phyloP scores from a whole-genome alignment of 176 grass and related monocot species.

The Avena sativa region DNA sequence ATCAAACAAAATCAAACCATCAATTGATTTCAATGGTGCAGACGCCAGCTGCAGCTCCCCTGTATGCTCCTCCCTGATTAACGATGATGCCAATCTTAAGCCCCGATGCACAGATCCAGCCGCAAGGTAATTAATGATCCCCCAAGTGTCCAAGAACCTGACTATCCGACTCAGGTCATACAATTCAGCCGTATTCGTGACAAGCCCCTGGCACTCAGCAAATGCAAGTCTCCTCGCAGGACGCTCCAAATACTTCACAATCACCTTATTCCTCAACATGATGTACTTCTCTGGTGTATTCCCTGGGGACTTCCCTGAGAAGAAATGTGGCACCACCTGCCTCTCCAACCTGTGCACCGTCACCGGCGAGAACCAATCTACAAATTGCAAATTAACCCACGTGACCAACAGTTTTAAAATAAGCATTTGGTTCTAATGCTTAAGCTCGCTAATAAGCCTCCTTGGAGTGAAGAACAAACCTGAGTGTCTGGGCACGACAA shows the following conservation, averaged over 20 bases:
- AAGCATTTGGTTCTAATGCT: neutral
- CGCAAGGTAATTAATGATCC: constrained; percentile 96
- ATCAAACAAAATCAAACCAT: constrained; percentile 96
- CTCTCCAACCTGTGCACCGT: constrained; percentile 85
- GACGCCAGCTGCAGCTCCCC: constrained; percentile 88
- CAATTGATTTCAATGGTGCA: constrained; percentile 87
- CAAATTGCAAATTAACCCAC: constrained; percentile 29
- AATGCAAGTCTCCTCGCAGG: constrained; percentile 71
- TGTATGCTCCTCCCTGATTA: constrained; percentile 76
- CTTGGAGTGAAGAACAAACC: constrained; percentile 46
- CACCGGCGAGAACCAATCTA: constrained; percentile 81
- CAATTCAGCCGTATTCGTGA: constrained; percentile 69
- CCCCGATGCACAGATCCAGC: constrained; percentile 75
- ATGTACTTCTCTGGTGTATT: constrained; percentile 86
- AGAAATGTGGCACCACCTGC: constrained; percentile 89
- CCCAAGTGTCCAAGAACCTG: constrained; percentile 90
- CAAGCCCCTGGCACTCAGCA: constrained; percentile 86
- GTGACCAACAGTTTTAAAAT: neutral
- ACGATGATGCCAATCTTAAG: constrained; percentile 70
- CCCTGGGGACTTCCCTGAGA: constrained; percentile 76
- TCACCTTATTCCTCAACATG: constrained; percentile 84
- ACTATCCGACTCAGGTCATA: constrained; percentile 94
- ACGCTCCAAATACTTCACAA: constrained; percentile 78
- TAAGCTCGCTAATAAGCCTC: neutral
- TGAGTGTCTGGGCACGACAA: constrained; percentile 75